A percentile compares a stretch with the other conserved stretches of the same genome.
Evolutionary conservation across 192 early-diverging fungal genomes (phyloP).

Genomic region (Coemansia sp.): DNA sequence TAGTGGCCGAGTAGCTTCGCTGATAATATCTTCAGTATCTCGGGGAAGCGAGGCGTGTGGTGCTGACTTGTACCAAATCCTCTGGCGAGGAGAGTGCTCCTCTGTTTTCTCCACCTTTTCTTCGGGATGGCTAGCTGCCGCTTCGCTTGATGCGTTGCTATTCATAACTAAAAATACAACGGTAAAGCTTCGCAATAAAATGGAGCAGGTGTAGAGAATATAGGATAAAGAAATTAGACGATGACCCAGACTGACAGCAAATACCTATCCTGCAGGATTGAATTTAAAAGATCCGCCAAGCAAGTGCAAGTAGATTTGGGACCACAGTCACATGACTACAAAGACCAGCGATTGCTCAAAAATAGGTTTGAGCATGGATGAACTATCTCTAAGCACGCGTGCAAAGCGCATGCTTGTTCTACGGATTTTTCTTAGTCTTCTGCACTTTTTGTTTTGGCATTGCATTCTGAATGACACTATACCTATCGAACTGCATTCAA

Average conservation of each 20-base stretch:
- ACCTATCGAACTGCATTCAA: too few relatives aligned
- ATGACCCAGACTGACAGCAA: not conserved
- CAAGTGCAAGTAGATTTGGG: not conserved
- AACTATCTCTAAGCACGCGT: too few relatives aligned
- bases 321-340: not conserved
- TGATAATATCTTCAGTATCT: slow-evolving; percentile 44
- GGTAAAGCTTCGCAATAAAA: not conserved
- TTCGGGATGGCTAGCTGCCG: not conserved
- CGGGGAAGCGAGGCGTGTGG: slow-evolving; percentile 37
- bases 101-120: not conserved
- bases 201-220: not conserved
- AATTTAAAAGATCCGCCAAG: not conserved
- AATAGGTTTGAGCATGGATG: too few relatives aligned
- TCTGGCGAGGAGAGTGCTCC: slow-evolving; percentile 6
- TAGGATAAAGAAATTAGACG: not conserved
- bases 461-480: too few relatives aligned
- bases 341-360: not conserved
- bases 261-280: not conserved
- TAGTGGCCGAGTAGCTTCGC: slow-evolving; percentile 41
- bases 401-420: too few relatives aligned
- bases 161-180: not conserved
- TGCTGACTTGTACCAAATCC: slow-evolving; percentile 13
- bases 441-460: too few relatives aligned
- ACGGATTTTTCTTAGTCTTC: too few relatives aligned
- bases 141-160: not conserved